These are phyloP conservation scores for Rhizopus delemar DNA, from an alignment of 371 early-diverging fungal genomes.

Conservation along the genomic window DNA sequence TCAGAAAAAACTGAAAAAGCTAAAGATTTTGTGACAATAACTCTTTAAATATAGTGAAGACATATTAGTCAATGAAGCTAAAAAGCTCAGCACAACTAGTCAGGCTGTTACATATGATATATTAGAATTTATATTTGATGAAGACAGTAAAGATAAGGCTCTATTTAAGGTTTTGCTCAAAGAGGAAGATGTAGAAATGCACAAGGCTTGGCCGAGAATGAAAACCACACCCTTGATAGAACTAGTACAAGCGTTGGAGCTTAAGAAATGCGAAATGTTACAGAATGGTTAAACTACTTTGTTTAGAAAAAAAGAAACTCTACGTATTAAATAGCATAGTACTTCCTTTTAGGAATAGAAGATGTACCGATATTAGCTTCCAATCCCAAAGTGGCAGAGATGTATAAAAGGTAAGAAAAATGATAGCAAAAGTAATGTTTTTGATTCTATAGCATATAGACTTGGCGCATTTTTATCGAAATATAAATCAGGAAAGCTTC, in stretches of 20 bases:
- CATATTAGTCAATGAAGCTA: conserved; percentile 4
- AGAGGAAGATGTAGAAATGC: neutral
- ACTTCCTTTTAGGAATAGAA: neutral
- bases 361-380: conserved; percentile 34
- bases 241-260: neutral
- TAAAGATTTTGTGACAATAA: neutral
- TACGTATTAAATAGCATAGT: neutral
- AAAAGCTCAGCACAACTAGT: neutral
- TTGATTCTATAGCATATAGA: conserved; percentile 28
- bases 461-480: conserved; percentile 85
- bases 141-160: neutral
- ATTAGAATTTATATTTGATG: neutral
- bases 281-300: neutral
- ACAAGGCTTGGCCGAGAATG: neutral
- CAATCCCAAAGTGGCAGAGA: conserved; percentile 87
- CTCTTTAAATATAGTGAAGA: conserved; percentile 7
- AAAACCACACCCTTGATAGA: neutral
- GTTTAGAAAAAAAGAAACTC: neutral
- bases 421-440: neutral
- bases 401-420: conserved; percentile 79
- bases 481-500: conserved; percentile 86
- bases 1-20: neutral
- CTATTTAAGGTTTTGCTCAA: neutral
- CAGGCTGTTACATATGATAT: neutral
- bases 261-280: conserved; percentile 6